Evolutionary conservation across 768 basidiomycete genomes (phyloP), one percentile per base, ranked within the genome.

Genomic region (Epithele typhae): DNA sequence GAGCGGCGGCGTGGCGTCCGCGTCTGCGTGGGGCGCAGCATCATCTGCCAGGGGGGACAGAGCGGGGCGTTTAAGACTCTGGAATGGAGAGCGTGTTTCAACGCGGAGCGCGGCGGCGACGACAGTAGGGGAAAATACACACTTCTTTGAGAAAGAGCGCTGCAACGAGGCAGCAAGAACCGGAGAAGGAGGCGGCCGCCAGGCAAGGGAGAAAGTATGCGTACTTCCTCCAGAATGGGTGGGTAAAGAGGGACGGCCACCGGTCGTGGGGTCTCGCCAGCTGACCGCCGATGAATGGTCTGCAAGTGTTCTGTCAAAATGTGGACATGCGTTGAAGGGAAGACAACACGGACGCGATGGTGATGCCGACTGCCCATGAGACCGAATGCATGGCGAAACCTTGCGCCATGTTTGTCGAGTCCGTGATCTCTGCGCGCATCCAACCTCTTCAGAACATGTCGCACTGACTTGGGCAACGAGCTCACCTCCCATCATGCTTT

Each of bases 401-500:
- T 45, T 60, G 52, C 8, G 66, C 66, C 44, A 63, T 60, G 51
- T 70, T 69, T 3, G 65, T 64, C 30, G 59, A 59, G 45, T 68
- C 68, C 10, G 65, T 61, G 15, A 66, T 48, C 43, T 70, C 68
- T 52, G 48, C 6, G 17, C 8, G 15, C n/a, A n/a, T n/a, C n/a
- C n/a, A n/a, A n/a, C n/a, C n/a, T n/a, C n/a, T n/a, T n/a, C n/a
- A n/a, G n/a, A 45, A n/a, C 25, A 34, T 34, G 9, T 0, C 4
- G 24, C 8, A 18, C 9, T 7, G 9, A 9, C 17, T 14, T 14
- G 12, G 8, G 27, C 27, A 30, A 12, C 4, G 33, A 30, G 14
- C 46, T 2, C 32, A 59, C 61, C 61, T 45, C 52, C 82, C 65
- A 86, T 73, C 56, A 79, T 77, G 53, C 79, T 82, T 58, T 87